Percentiles rank a stretch among this genome's conserved stretches.
Evolutionary conservation across 306 rosid species (phyloP).

Genomic region (Castanea sativa): DNA sequence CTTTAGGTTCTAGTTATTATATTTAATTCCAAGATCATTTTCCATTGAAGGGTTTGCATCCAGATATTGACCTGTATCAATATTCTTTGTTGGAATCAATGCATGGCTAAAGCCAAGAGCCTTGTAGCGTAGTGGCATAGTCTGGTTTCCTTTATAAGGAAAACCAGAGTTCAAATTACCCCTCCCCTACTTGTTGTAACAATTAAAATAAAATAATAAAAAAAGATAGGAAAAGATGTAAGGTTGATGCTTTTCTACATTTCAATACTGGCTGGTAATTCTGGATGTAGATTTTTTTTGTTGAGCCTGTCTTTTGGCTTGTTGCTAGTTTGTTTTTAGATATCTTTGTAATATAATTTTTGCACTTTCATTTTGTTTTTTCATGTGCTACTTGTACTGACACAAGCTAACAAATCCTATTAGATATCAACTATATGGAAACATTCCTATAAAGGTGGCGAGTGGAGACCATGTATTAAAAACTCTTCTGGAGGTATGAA

Average conservation of each 20-base stretch:
- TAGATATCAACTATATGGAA: conserved; percentile 94
- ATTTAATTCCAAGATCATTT: neutral
- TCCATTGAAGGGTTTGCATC: neutral
- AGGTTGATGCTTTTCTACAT: neutral
- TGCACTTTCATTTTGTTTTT: neutral
- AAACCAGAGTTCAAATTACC: too few relatives aligned
- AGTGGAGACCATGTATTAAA: conserved; percentile 77
- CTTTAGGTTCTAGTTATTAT: neutral
- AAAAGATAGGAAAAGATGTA: neutral
- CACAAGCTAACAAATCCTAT: conserved; percentile 20
- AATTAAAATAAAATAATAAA: too few relatives aligned
- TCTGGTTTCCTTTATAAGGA: too few relatives aligned
- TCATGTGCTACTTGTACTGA: conserved; percentile 25
- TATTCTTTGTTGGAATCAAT: neutral
- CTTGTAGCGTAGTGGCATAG: too few relatives aligned
- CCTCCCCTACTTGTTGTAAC: too few relatives aligned
- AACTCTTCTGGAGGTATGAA: conserved; percentile 64
- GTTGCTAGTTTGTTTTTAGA: conserved; percentile 6
- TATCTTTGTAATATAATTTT: conserved; percentile 9
- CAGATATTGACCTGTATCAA: neutral
- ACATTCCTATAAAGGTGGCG: conserved; percentile 64
- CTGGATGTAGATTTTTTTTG: neutral
- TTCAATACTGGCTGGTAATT: neutral
- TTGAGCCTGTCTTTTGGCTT: conserved; percentile 20
- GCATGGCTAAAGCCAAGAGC: too few relatives aligned